phyloP scores from a whole-genome alignment of 257 asterid genomes.

The Ocimum tenuiflorum region DNA sequence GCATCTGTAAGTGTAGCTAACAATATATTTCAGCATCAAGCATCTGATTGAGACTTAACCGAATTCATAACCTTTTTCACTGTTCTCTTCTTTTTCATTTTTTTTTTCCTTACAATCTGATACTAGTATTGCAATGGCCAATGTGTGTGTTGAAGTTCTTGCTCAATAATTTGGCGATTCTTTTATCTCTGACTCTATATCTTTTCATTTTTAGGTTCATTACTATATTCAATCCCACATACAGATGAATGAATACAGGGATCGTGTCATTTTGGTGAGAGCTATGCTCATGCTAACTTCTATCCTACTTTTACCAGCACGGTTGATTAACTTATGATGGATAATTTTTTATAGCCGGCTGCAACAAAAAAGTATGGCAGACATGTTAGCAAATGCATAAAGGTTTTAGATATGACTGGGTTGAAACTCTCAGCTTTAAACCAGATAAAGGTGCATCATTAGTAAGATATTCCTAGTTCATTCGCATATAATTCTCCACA shows the following conservation, averaged over 20 bases:
- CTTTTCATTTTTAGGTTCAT: slow-evolving; percentile 42
- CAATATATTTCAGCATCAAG: slow-evolving; percentile 1
- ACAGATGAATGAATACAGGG: slow-evolving; percentile 75
- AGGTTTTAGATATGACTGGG: slow-evolving; percentile 70
- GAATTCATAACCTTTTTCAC: too few species aligned
- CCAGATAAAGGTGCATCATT: slow-evolving; percentile 50
- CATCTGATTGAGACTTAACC: background rate
- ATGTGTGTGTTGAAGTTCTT: background rate
- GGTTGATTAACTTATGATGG: slow-evolving; percentile 3
- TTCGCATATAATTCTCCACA: background rate
- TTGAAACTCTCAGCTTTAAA: slow-evolving; percentile 61
- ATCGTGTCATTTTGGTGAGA: slow-evolving; percentile 70
- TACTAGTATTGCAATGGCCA: background rate
- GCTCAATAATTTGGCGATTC: background rate
- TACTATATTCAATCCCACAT: slow-evolving; percentile 76
- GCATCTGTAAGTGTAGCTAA: slow-evolving; percentile 46
- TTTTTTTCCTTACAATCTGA: background rate
- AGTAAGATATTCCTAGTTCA: slow-evolving; percentile 7
- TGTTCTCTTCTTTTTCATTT: background rate
- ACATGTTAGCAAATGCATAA: slow-evolving; percentile 49
- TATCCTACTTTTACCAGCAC: background rate
- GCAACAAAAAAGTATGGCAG: slow-evolving; percentile 47
- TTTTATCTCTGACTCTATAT: slow-evolving; percentile 6
- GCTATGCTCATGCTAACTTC: slow-evolving; percentile 16
- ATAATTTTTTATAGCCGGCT: slow-evolving; percentile 38